phyloP scores from a whole-genome alignment of 2,329 filamentous ascomycete genomes.

The Fusarium pilosicola region DNA sequence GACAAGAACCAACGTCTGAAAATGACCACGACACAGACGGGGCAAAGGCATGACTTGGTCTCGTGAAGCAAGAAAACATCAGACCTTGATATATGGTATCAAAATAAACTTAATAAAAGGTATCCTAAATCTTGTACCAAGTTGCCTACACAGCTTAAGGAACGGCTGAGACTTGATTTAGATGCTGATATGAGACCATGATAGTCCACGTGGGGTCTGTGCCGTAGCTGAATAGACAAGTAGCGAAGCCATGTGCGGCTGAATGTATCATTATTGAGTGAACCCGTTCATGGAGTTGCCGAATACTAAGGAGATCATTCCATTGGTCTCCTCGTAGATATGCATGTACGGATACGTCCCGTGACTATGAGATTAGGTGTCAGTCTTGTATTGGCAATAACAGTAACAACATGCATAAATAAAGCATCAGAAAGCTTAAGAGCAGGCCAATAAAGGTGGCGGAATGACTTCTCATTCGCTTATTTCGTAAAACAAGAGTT shows the following conservation, averaged over 20 bases:
- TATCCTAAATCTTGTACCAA: too few relatives aligned
- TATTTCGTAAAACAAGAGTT: conserved; percentile 1
- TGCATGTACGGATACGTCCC: neutral
- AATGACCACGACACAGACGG: neutral
- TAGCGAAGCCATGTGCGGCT: neutral
- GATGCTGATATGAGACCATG: neutral
- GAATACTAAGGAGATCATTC: neutral
- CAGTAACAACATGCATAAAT: neutral
- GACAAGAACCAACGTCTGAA: neutral
- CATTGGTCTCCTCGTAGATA: neutral
- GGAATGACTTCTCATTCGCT: neutral
- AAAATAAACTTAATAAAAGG: too few relatives aligned
- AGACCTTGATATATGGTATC: too few relatives aligned
- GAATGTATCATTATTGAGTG: neutral
- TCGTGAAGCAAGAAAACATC: too few relatives aligned
- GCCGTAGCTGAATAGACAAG: neutral
- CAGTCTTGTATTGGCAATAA: neutral
- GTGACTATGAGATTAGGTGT: neutral
- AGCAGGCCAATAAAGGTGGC: neutral
- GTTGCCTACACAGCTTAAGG: neutral
- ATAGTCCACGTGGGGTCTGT: neutral
- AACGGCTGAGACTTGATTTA: neutral
- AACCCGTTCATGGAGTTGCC: neutral
- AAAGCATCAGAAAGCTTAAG: neutral
- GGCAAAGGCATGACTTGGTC: neutral